Percentiles rank a stretch among this genome's conserved stretches.
These are phyloP conservation scores for Diaporthe amygdali DNA, from an alignment of 2,329 filamentous ascomycete genomes.

Conservation along the genomic window DNA sequence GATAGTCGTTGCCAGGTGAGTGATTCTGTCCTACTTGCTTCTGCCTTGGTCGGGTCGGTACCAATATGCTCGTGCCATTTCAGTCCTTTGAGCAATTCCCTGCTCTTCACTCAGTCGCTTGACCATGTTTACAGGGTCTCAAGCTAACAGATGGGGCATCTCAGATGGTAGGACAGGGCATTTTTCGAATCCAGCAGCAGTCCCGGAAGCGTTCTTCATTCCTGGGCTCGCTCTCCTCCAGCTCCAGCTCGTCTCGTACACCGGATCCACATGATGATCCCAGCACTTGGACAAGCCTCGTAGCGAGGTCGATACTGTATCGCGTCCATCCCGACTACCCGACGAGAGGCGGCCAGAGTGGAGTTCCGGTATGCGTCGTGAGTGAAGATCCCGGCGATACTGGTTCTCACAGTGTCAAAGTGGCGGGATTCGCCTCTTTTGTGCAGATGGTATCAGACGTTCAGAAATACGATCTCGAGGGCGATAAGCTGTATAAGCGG, in stretches of 20 bases:
- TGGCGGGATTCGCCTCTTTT: not conserved
- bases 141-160: not conserved
- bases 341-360: not conserved
- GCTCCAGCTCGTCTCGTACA: not conserved
- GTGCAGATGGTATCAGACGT: constrained; percentile 1
- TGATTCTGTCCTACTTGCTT: not conserved
- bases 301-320: not conserved
- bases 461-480: not conserved
- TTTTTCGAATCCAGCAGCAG: not conserved
- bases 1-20: not conserved
- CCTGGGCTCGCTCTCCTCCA: not conserved
- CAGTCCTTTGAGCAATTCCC: not conserved
- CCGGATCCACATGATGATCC: not conserved
- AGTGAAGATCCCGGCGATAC: not conserved
- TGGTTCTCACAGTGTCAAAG: not conserved
- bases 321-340: not conserved
- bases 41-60: not conserved
- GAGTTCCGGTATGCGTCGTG: not conserved
- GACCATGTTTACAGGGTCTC: too few relatives aligned
- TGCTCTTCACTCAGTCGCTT: not conserved
- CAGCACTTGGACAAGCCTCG: not conserved
- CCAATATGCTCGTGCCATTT: not conserved
- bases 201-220: not conserved
- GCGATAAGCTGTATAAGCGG: not conserved
- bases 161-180: not conserved